phyloP scores from a whole-genome alignment of 1,139 yeast genomes.

The Yamadazyma pseudoaaseri region DNA sequence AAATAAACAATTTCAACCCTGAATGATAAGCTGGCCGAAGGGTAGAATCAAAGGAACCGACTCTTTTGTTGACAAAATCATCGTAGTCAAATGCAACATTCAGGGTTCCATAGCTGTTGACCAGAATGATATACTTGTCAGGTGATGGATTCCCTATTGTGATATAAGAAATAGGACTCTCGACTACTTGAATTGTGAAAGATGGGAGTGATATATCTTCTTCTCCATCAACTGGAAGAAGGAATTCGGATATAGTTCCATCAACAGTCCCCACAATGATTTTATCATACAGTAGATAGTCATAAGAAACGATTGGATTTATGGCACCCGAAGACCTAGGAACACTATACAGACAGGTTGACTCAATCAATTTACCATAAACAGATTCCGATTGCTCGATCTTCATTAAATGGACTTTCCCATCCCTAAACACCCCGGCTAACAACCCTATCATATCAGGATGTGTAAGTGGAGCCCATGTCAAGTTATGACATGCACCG shows the following conservation, averaged over 20 bases:
- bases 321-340: slow-evolving; percentile 11
- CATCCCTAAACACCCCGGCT: slow-evolving; percentile 63
- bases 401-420: slow-evolving; percentile 51
- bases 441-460: slow-evolving; percentile 40
- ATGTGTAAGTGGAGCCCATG: slow-evolving; percentile 46
- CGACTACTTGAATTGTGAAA: slow-evolving; percentile 45
- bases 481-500: slow-evolving; percentile 56
- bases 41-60: slow-evolving; percentile 21
- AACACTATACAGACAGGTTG: slow-evolving; percentile 28
- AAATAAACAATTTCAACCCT: slow-evolving; percentile 23
- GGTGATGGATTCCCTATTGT: slow-evolving; percentile 29
- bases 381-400: slow-evolving; percentile 14
- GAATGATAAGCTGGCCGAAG: slow-evolving; percentile 30
- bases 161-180: slow-evolving; percentile 49
- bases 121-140: slow-evolving; percentile 34
- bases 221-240: slow-evolving; percentile 22
- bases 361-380: slow-evolving; percentile 22
- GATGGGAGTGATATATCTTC: slow-evolving; percentile 38
- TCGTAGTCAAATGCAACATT: slow-evolving; percentile 38
- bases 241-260: slow-evolving; percentile 69
- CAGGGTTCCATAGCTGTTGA: slow-evolving; percentile 51
- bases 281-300: slow-evolving; percentile 49
- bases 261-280: slow-evolving; percentile 63
- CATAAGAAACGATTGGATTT: slow-evolving; percentile 49
- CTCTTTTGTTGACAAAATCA: slow-evolving; percentile 36